Percentiles rank a stretch among this genome's conserved stretches.
phyloP scores from a whole-genome alignment of 345 rosid genomes.

The Punica granatum region DNA sequence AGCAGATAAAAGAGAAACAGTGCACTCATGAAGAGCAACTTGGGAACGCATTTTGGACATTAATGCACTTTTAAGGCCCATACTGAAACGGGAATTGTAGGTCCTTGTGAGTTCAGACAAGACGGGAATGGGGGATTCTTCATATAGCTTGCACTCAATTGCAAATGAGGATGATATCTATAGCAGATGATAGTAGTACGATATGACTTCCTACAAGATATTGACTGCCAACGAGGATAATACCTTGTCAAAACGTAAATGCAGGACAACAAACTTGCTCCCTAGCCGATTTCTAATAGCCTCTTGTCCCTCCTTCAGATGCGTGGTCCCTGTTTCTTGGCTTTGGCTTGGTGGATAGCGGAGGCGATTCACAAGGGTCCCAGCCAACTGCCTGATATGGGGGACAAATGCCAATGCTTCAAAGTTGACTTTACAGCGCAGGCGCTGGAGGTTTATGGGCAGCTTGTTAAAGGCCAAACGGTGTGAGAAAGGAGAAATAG shows the following conservation, averaged over 20 bases:
- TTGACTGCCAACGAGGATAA: neutral
- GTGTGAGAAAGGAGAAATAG: slow-evolving; percentile 94
- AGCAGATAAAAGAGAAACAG: neutral
- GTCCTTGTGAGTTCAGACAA: no score
- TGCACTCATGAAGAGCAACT: neutral
- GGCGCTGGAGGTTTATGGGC: slow-evolving; percentile 58
- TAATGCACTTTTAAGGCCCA: neutral
- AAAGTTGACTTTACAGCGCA: slow-evolving; percentile 95
- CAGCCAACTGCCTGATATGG: slow-evolving; percentile 49
- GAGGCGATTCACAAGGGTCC: slow-evolving; percentile 58
- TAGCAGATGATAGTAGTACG: neutral
- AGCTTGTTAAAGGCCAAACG: slow-evolving; percentile 79
- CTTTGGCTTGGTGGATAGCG: slow-evolving; percentile 32
- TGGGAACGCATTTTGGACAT: neutral
- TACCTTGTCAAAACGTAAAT: slow-evolving; percentile 98
- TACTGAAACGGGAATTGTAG: neutral
- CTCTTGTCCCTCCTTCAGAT: slow-evolving; percentile 25
- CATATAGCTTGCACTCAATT: neutral
- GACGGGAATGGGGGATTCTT: no score
- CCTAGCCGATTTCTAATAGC: slow-evolving; percentile 31
- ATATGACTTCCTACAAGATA: neutral
- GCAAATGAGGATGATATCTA: neutral
- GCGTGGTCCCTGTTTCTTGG: slow-evolving; percentile 25
- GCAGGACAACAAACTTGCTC: slow-evolving; percentile 74
- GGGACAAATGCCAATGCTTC: slow-evolving; percentile 70